Base-by-base conservation (phyloP, 2,329 filamentous ascomycete species). In the Chalara sp. region DNA sequence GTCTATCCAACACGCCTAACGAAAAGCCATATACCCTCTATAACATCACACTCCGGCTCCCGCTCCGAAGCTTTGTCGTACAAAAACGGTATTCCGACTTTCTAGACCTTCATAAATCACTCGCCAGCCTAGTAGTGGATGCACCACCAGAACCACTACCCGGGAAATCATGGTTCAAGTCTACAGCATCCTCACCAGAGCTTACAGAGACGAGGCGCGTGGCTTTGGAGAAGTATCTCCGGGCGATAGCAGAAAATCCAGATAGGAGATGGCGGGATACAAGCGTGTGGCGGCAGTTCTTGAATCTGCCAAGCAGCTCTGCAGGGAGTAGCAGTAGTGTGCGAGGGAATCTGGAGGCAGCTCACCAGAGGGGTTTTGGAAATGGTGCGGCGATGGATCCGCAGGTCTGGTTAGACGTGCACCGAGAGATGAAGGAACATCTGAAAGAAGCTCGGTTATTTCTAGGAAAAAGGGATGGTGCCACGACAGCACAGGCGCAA, bases 61-160 rank as follows among this genome's bases (percentile, higher is more conserved):
- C 88, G 0, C 77, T 92, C 11, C 82, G 86, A 45, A 86, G 86
- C 5, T 87, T 85, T 61, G 84, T 86, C 57, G 75, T 90, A 5
- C 81, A 84, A 62, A 92, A 91, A 69, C 86, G 88, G 61, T 95
- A 92, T 73, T 89, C 84, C 48, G 88, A 93, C 65, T 93, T 93
- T 64, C 72, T 74, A 50, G 67, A 74, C 44, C 80, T 95, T 12
- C 81, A 93, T 69, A 67, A 72, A 32, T 69, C 77, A 4, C 76
- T 95, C 6, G 73, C 75, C 21, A 70, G 76, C 40, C 72, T 81
- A 46, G 78, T 84, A 51, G 81, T 82, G 59, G 64, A 72, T 28
- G 67, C 85, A 21, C 87, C 88, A 6, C 88, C 88, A 0, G 72
- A 74, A 1, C 71, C 84, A 0, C 73, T 92, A 5, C 88, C 88